Conservation (phyloP, 1,284 basidiomycete genomes). For the Cutaneotrichosporon sp. region DNA sequence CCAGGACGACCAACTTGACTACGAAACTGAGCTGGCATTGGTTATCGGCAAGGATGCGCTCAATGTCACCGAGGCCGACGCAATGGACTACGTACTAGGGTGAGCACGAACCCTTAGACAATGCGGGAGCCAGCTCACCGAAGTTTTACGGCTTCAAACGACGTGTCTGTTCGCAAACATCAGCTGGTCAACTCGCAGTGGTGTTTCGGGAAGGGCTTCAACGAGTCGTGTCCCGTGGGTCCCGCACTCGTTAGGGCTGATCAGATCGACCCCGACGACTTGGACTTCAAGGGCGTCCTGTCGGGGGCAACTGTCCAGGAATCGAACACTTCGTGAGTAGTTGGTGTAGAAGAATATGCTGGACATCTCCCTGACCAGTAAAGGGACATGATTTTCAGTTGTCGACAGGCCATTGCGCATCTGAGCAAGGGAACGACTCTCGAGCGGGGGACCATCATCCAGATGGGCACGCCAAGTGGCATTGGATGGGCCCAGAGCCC, state of each 20-base stretch:
- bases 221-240: conserved; percentile 49
- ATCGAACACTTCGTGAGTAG: conserved; percentile 18
- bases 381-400: conserved; percentile 49
- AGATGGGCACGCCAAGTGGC: conserved; percentile 55
- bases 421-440: conserved; percentile 82
- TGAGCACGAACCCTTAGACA: conserved; percentile 53
- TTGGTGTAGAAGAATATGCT: neutral
- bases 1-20: conserved; percentile 52
- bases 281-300: conserved; percentile 19
- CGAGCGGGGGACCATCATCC: conserved; percentile 69
- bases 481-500: conserved; percentile 45
- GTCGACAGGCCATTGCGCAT: conserved; percentile 55
- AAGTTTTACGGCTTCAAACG: conserved; percentile 54
- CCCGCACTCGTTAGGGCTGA: conserved; percentile 36
- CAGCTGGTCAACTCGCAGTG: conserved; percentile 39
- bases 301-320: conserved; percentile 20
- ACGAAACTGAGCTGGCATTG: conserved; percentile 53
- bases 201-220: conserved; percentile 45
- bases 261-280: conserved; percentile 17
- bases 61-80: conserved; percentile 51
- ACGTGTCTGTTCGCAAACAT: conserved; percentile 40
- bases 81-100: conserved; percentile 51
- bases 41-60: conserved; percentile 51
- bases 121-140: conserved; percentile 64
- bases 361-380: neutral